Conservation (phyloP, 1,139 yeast species). For the Saccharomyces hybrid region DNA sequence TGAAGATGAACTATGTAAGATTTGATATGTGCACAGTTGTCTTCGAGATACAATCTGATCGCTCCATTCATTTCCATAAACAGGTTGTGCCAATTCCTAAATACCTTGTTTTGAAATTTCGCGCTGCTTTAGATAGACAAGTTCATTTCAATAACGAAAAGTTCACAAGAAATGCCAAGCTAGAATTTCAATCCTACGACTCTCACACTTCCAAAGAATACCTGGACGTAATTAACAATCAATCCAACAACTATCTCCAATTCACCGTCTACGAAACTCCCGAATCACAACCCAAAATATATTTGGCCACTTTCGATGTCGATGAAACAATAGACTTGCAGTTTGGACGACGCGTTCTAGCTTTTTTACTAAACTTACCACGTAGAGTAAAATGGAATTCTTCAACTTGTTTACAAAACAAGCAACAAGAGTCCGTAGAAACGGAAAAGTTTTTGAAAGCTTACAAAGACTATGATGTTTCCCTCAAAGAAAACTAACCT, state of each 20-base stretch:
- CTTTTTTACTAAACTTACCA: conserved; percentile 50
- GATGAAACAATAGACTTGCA: conserved; percentile 52
- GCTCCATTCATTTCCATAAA: conserved; percentile 57
- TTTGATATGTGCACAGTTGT: conserved; percentile 42
- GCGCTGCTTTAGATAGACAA: conserved; percentile 36
- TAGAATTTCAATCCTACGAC: conserved; percentile 37
- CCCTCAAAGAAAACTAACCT: conserved; percentile 27
- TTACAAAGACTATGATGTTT: conserved; percentile 42
- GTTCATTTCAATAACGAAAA: conserved; percentile 44
- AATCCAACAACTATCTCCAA: conserved; percentile 35
- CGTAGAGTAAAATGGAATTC: conserved; percentile 68
- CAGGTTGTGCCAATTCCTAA: conserved; percentile 57
- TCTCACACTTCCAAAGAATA: conserved; percentile 13
- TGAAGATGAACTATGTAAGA: conserved; percentile 40
- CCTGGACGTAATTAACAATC: conserved; percentile 31
- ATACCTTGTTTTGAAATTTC: conserved; percentile 36
- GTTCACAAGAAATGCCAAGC: conserved; percentile 38
- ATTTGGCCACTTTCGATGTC: conserved; percentile 26
- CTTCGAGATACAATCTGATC: conserved; percentile 52
- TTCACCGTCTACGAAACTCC: conserved; percentile 35
- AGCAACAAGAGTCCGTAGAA: conserved; percentile 52
- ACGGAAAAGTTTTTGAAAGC: conserved; percentile 49
- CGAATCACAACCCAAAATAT: conserved; percentile 26
- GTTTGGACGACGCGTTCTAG: conserved; percentile 70
- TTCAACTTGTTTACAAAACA: conserved; percentile 47